Evolutionary conservation across 2,329 filamentous ascomycete genomes (phyloP).

Genomic region (Colletotrichum camelliae): DNA sequence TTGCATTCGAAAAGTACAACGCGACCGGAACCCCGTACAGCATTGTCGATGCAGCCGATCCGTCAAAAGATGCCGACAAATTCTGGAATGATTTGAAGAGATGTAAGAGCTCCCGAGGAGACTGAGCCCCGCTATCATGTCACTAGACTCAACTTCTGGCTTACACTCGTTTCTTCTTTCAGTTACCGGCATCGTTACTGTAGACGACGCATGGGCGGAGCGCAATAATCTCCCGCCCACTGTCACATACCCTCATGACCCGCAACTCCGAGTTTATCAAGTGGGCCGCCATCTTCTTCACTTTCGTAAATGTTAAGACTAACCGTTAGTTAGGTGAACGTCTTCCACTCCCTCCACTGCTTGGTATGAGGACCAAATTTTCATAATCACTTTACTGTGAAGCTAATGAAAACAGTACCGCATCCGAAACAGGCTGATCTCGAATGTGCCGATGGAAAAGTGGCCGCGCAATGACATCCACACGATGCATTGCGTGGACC

Average conservation of each 20-base stretch:
- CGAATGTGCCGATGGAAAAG: not conserved
- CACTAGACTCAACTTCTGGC: not conserved
- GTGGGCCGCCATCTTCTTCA: not conserved
- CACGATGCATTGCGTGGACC: not conserved
- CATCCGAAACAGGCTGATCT: not conserved
- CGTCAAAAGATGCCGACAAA: not conserved
- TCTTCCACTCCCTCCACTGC: slow-evolving; percentile 1
- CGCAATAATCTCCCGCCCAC: not conserved
- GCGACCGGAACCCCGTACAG: not conserved
- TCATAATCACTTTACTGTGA: fast-evolving
- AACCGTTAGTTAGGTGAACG: no score
- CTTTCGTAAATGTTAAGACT: no score
- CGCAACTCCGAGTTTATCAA: not conserved
- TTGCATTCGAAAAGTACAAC: not conserved
- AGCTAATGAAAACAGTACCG: not conserved
- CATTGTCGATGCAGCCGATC: not conserved
- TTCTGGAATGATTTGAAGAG: not conserved
- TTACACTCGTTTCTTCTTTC: not conserved
- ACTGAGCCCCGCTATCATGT: no score
- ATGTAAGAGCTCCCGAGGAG: not conserved
- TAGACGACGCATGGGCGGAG: not conserved
- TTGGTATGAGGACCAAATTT: not conserved
- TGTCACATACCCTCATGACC: not conserved
- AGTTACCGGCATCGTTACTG: not conserved
- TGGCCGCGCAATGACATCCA: slow-evolving; percentile 4